Evolutionary conservation across 2,329 filamentous ascomycete genomes (phyloP).

Genomic region (Emmonsia crescens): DNA sequence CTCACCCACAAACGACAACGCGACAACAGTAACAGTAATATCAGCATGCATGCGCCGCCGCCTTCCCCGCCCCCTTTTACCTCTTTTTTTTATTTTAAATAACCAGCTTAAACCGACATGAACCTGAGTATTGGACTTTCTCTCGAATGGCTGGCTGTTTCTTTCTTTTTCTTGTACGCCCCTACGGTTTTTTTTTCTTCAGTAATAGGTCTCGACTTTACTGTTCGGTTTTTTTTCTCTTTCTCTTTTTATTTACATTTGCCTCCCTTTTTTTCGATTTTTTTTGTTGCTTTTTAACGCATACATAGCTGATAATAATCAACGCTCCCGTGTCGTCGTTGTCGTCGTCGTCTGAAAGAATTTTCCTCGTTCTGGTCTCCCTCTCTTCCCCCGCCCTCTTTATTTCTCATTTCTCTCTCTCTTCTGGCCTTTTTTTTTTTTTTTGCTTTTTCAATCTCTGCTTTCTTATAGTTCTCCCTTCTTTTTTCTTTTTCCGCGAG

Average conservation of each 20-base stretch:
- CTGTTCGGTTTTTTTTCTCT: constrained; percentile 1
- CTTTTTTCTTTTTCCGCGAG: neutral
- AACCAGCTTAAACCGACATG: neutral
- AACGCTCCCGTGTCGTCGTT: neutral
- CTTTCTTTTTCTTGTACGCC: constrained; percentile 6
- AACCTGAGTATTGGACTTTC: neutral
- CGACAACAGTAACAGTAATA: neutral
- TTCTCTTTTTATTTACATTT: constrained; percentile 15
- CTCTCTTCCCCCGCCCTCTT: neutral
- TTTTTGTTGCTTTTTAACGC: constrained; percentile 14
- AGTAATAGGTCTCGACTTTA: neutral
- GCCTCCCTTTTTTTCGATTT: neutral
- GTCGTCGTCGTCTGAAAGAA: neutral
- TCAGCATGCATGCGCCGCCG: neutral
- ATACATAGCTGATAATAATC: neutral
- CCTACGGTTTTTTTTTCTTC: neutral
- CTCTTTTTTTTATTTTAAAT: neutral
- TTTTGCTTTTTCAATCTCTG: neutral
- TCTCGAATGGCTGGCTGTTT: neutral
- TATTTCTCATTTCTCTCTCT: constrained; percentile 13
- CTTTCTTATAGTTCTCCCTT: neutral
- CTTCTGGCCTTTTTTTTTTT: neutral
- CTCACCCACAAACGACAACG: neutral
- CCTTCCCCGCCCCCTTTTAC: neutral
- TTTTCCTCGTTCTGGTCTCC: neutral